Percentiles rank a stretch among this genome's conserved stretches.
Evolutionary conservation across 805 yeast species (phyloP).

Genomic region (Pichia exigua): DNA sequence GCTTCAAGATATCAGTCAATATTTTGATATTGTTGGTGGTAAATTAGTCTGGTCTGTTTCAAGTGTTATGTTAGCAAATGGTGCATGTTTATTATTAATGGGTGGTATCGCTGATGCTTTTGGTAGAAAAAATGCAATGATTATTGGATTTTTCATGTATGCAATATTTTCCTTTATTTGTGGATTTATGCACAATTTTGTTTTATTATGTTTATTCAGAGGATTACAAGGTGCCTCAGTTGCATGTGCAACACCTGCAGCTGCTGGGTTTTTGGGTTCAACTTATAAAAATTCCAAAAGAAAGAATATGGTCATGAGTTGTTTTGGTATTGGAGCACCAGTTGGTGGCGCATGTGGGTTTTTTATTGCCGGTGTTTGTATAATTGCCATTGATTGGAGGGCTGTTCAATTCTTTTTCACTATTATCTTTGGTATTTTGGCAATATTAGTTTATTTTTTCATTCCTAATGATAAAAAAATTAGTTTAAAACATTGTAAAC

Average conservation of each 20-base stretch:
- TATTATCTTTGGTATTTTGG: slow-evolving; percentile 28
- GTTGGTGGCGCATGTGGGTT: slow-evolving; percentile 37
- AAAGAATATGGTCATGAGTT: slow-evolving; percentile 36
- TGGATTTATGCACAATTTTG: slow-evolving; percentile 32
- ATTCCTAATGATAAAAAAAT: slow-evolving; percentile 32
- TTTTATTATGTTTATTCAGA: slow-evolving; percentile 33
- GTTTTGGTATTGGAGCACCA: slow-evolving; percentile 41
- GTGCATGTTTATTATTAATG: slow-evolving; percentile 35
- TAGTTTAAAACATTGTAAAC: slow-evolving; percentile 20
- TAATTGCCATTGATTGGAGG: slow-evolving; percentile 34
- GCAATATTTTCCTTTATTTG: slow-evolving; percentile 29
- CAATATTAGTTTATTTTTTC: slow-evolving; percentile 17
- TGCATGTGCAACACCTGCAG: slow-evolving; percentile 40
- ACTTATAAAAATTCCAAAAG: slow-evolving; percentile 32
- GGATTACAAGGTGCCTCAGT: slow-evolving; percentile 38
- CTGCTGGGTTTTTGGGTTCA: slow-evolving; percentile 39
- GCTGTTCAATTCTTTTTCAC: slow-evolving; percentile 34
- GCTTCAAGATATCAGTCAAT: slow-evolving; percentile 28
- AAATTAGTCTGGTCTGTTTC: slow-evolving; percentile 36
- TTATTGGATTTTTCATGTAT: slow-evolving; percentile 28
- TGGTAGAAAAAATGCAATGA: slow-evolving; percentile 36
- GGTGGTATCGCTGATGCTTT: slow-evolving; percentile 42
- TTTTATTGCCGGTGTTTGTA: slow-evolving; percentile 38
- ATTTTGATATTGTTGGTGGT: slow-evolving; percentile 34
- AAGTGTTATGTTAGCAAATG: slow-evolving; percentile 35